phyloP scores from a whole-genome alignment of 371 early-diverging fungal species.

The Mucor lusitanicus region DNA sequence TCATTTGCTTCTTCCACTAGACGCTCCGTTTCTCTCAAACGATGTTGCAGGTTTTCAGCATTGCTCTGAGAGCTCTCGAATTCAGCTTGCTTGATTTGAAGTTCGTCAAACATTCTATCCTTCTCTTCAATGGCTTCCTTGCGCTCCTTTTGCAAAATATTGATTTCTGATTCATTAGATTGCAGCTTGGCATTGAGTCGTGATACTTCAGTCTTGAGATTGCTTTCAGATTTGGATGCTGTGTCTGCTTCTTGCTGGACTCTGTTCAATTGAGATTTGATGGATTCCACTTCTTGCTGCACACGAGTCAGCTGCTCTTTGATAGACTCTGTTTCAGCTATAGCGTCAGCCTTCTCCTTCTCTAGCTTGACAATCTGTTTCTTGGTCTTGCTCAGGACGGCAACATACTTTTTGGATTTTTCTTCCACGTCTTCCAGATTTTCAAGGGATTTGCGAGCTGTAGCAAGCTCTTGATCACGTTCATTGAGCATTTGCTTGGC shows the following conservation, averaged over 20 bases:
- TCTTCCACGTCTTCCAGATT: slow-evolving; percentile 51
- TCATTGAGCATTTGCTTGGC: slow-evolving; percentile 57
- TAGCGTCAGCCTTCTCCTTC: slow-evolving; percentile 59
- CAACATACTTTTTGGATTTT: slow-evolving; percentile 54
- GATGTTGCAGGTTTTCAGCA: slow-evolving; percentile 59
- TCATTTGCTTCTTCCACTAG: slow-evolving; percentile 57
- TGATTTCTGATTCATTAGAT: slow-evolving; percentile 39
- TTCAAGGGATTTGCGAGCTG: slow-evolving; percentile 53
- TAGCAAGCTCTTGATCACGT: slow-evolving; percentile 57
- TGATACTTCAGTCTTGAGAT: slow-evolving; percentile 30
- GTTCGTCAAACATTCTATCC: slow-evolving; percentile 61
- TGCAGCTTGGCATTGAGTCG: slow-evolving; percentile 33
- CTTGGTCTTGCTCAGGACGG: slow-evolving; percentile 53
- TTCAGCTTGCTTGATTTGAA: slow-evolving; percentile 70
- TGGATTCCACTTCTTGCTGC: slow-evolving; percentile 8
- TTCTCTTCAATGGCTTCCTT: slow-evolving; percentile 56
- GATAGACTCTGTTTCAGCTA: slow-evolving; percentile 46
- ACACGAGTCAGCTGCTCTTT: slow-evolving; percentile 19
- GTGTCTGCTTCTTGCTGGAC: slow-evolving; percentile 7
- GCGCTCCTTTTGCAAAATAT: slow-evolving; percentile 41
- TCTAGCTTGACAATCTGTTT: slow-evolving; percentile 60
- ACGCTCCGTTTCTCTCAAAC: slow-evolving; percentile 52
- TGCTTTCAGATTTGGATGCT: slow-evolving; percentile 15
- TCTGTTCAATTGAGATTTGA: slow-evolving; percentile 11
- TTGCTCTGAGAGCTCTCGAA: slow-evolving; percentile 68